phyloP scores from a whole-genome alignment of 306 rosid genomes.

The Pueraria montana region DNA sequence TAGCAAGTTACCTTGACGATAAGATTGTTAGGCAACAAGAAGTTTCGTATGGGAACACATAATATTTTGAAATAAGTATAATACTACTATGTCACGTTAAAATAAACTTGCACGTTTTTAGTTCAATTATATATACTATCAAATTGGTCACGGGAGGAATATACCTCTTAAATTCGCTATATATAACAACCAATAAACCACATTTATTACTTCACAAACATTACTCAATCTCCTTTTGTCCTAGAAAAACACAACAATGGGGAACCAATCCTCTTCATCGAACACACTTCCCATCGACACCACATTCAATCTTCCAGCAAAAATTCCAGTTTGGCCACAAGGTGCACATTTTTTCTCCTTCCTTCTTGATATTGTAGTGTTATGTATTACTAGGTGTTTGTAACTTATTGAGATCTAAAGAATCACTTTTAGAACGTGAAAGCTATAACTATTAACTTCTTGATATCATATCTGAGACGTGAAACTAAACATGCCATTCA shows the following conservation, averaged over 20 bases:
- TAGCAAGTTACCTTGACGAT: slow-evolving; percentile 17
- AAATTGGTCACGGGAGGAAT: slow-evolving; percentile 22
- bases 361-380: not conserved
- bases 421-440: too few species aligned
- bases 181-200: slow-evolving; percentile 25
- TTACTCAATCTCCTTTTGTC: slow-evolving; percentile 6
- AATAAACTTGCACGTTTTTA: slow-evolving; percentile 30
- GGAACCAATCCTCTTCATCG: slow-evolving; percentile 41
- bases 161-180: slow-evolving; percentile 31
- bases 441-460: too few species aligned
- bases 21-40: not conserved
- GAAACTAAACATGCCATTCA: too few species aligned
- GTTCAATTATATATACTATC: not conserved
- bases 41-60: slow-evolving; percentile 30
- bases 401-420: too few species aligned
- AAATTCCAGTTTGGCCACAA: slow-evolving; percentile 52
- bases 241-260: slow-evolving; percentile 37
- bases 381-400: too few species aligned
- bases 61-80: not conserved
- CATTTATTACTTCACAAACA: not conserved
- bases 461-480: too few species aligned
- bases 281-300: slow-evolving; percentile 46
- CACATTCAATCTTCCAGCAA: slow-evolving; percentile 46
- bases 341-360: slow-evolving; percentile 33
- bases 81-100: not conserved